Percentiles rank a stretch among this genome's conserved stretches.
Conservation (phyloP, 495 filamentous ascomycete species). For the Thermothielavioides terrestris region DNA sequence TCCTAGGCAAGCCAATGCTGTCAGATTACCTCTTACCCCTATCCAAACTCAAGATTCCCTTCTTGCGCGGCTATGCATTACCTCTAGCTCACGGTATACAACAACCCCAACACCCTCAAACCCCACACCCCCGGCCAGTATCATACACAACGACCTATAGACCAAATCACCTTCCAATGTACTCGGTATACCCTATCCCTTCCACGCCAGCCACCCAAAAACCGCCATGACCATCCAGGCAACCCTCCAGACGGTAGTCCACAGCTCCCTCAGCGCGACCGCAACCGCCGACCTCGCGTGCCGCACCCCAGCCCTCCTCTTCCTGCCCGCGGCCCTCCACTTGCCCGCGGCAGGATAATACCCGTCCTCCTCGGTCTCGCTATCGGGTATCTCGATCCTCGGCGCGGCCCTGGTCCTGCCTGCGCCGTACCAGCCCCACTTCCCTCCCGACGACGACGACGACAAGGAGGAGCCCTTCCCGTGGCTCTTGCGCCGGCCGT, state of each 20-base stretch:
- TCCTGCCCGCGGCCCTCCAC: conserved; percentile 22
- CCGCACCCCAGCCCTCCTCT: neutral
- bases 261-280: conserved; percentile 33
- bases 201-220: conserved; percentile 33
- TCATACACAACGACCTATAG: conserved; percentile 1
- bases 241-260: conserved; percentile 37
- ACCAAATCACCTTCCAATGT: neutral
- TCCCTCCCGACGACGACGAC: conserved; percentile 1
- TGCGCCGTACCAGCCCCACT: conserved; percentile 34
- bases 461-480: no score
- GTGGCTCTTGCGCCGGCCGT: conserved; percentile 10
- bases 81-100: no score
- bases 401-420: conserved; percentile 29
- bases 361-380: conserved; percentile 28
- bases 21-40: no score
- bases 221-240: conserved; percentile 39
- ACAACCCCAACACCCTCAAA: neutral
- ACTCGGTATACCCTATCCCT: conserved; percentile 27
- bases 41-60: no score
- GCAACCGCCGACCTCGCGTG: conserved; percentile 12
- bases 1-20: no score
- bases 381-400: conserved; percentile 37
- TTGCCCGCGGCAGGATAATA: conserved; percentile 24
- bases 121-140: neutral
- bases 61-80: no score